Evolutionary conservation across 2,329 filamentous ascomycete genomes (phyloP).

Genomic region (Rhinocladiella similis): DNA sequence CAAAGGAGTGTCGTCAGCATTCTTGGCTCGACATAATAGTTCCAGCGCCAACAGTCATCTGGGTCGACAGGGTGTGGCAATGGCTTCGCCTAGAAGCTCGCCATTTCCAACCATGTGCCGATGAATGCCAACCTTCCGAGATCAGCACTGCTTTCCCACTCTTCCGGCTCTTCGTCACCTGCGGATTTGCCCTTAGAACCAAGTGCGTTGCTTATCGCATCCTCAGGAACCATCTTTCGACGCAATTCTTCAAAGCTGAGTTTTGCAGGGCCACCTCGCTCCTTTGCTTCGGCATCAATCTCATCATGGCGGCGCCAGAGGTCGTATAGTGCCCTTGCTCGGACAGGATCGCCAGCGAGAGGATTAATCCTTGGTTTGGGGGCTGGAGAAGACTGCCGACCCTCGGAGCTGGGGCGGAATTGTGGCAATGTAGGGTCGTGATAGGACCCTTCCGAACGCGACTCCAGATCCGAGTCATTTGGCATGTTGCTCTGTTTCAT

Average conservation of each 20-base stretch:
- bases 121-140: slow-evolving; percentile 57
- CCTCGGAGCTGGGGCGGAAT: slow-evolving; percentile 41
- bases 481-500: neutral
- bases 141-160: slow-evolving; percentile 27
- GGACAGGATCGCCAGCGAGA: slow-evolving; percentile 10
- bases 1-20: no score
- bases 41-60: no score
- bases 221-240: slow-evolving; percentile 66
- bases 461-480: neutral
- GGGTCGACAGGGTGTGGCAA: no score
- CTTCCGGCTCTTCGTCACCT: slow-evolving; percentile 7
- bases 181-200: slow-evolving; percentile 7
- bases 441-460: neutral
- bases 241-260: slow-evolving; percentile 80
- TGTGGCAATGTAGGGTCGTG: slow-evolving; percentile 49
- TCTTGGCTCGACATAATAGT: no score
- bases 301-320: slow-evolving; percentile 56
- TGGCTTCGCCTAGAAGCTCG: slow-evolving; percentile 49
- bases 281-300: slow-evolving; percentile 67
- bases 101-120: slow-evolving; percentile 85
- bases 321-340: slow-evolving; percentile 26
- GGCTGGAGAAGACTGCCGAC: slow-evolving; percentile 30
- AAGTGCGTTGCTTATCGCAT: slow-evolving; percentile 10
- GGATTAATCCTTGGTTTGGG: slow-evolving; percentile 34
- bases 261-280: slow-evolving; percentile 74